Evolutionary conservation across 768 basidiomycete species (phyloP).

Genomic region (Clavaria fumosa): DNA sequence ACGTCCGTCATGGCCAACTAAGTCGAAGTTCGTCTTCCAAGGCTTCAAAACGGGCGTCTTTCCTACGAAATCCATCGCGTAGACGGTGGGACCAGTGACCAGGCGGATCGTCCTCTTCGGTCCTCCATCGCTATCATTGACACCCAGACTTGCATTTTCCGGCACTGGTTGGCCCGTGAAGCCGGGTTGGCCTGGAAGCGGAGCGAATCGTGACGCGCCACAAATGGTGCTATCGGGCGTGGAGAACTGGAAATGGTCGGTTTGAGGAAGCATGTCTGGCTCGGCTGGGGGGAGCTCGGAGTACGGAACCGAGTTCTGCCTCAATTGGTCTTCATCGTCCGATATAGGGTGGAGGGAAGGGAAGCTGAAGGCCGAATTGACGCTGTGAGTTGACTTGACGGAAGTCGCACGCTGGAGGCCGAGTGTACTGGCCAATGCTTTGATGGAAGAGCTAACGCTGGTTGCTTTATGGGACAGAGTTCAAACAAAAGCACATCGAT

Average conservation of each 20-base stretch:
- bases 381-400: slow-evolving; percentile 14
- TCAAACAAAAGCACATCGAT: too few species aligned
- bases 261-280: slow-evolving; percentile 24
- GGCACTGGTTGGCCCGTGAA: slow-evolving; percentile 49
- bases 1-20: too few species aligned
- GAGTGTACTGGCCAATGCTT: slow-evolving; percentile 59
- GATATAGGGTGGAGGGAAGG: slow-evolving; percentile 8
- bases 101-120: too few species aligned
- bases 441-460: slow-evolving; percentile 59
- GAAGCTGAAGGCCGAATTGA: slow-evolving; percentile 11
- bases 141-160: slow-evolving; percentile 8
- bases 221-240: slow-evolving; percentile 16
- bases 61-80: too few species aligned
- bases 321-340: slow-evolving; percentile 22
- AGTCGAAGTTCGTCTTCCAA: neutral
- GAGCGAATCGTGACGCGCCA: slow-evolving; percentile 16
- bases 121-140: too few species aligned
- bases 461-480: slow-evolving; percentile 25
- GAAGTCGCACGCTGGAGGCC: slow-evolving; percentile 44
- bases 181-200: slow-evolving; percentile 43
- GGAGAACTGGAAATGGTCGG: slow-evolving; percentile 34
- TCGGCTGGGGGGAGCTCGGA: slow-evolving; percentile 22
- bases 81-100: too few species aligned
- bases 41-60: neutral
- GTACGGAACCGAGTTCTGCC: slow-evolving; percentile 28